Percentiles rank a stretch among this genome's conserved stretches.
These are phyloP conservation scores for Irpex lacteus DNA, from an alignment of 1,284 basidiomycete species.

Conservation along the genomic window DNA sequence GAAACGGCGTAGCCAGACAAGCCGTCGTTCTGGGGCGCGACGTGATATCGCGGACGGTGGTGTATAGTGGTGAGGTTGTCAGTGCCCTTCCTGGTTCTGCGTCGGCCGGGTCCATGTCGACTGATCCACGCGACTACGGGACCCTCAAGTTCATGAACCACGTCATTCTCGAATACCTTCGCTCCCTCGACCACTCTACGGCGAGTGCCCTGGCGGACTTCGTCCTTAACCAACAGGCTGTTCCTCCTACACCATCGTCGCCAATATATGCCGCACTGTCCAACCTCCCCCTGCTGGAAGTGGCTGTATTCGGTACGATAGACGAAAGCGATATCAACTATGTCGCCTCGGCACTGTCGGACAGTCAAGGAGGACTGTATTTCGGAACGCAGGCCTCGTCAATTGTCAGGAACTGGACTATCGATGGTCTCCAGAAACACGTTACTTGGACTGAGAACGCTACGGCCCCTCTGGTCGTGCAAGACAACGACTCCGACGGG, in stretches of 20 bases:
- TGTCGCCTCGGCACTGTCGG: conserved; percentile 51
- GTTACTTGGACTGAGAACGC: conserved; percentile 53
- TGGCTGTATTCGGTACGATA: conserved; percentile 58
- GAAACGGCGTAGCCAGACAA: conserved; percentile 43
- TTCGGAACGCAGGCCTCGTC: conserved; percentile 53
- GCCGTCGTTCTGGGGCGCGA: conserved; percentile 44
- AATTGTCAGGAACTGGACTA: conserved; percentile 52
- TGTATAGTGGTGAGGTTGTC: conserved; percentile 49
- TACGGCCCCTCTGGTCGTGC: conserved; percentile 46
- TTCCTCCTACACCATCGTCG: conserved; percentile 41
- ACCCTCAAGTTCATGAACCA: conserved; percentile 52
- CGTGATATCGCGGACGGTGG: conserved; percentile 42
- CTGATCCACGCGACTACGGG: conserved; percentile 53
- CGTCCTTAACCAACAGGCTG: conserved; percentile 37
- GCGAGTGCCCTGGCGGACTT: conserved; percentile 49
- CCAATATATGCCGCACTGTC: conserved; percentile 38
- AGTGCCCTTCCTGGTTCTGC: conserved; percentile 40
- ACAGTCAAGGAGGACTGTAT: conserved; percentile 47
- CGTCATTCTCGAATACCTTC: conserved; percentile 56
- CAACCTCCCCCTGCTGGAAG: conserved; percentile 53
- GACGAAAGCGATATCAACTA: conserved; percentile 43
- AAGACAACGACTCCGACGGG: conserved; percentile 42
- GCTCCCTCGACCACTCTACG: conserved; percentile 45
- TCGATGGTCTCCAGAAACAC: conserved; percentile 33
- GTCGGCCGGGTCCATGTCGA: conserved; percentile 29